Conservation (phyloP, 331 rosid genomes). For the Malus hybrid region DNA sequence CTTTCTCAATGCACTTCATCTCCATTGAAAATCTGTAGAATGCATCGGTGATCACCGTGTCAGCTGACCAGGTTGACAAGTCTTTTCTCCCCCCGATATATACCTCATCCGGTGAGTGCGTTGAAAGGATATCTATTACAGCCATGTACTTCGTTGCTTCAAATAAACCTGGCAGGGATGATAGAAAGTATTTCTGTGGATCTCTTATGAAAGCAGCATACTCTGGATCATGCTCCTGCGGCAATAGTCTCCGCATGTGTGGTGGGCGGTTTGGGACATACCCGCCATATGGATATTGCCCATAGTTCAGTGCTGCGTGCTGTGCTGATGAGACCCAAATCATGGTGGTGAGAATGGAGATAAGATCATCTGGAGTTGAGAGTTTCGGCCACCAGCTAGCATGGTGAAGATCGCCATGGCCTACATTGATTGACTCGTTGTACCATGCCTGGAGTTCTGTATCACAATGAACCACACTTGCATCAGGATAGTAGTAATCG, state of each 20-base stretch:
- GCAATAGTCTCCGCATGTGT: not conserved
- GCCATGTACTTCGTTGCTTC: not conserved
- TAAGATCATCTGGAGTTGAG: conserved; percentile 5
- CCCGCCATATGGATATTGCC: conserved; percentile 13
- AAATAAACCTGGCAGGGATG: not conserved
- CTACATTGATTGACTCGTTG: conserved; percentile 3
- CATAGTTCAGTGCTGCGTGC: conserved; percentile 13
- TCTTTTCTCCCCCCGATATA: conserved; percentile 12
- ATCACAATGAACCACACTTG: not conserved
- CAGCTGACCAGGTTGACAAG: conserved; percentile 28
- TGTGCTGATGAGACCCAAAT: conserved; percentile 19
- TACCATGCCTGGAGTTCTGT: conserved; percentile 18
- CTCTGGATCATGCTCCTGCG: not conserved
- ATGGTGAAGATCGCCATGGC: conserved; percentile 14
- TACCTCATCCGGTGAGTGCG: conserved; percentile 8
- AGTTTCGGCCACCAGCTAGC: conserved; percentile 21
- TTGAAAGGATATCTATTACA: not conserved
- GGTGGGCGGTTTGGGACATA: conserved; percentile 2
- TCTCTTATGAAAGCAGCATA: not conserved
- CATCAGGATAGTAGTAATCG: not conserved
- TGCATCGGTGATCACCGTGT: conserved; percentile 27
- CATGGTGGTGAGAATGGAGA: conserved; percentile 1
- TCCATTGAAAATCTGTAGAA: conserved; percentile 26
- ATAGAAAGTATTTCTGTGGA: not conserved
- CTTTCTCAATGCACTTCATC: conserved; percentile 17